phyloP scores from a whole-genome alignment of 1,284 basidiomycete species.

The Ceratobasidium sp. region DNA sequence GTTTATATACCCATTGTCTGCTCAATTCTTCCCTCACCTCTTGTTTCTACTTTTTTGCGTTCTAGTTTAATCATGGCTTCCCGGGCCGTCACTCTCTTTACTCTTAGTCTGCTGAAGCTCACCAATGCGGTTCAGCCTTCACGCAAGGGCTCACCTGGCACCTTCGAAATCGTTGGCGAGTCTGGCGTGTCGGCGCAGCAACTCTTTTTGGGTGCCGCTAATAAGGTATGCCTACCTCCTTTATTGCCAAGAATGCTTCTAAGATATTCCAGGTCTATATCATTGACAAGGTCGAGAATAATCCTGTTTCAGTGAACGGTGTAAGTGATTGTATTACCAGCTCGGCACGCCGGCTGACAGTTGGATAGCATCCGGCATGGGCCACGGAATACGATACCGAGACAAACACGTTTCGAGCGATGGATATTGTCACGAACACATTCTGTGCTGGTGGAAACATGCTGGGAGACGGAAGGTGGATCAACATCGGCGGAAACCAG shows the following conservation, averaged over 20 bases:
- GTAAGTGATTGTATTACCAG: too few species aligned
- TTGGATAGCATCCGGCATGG: constrained; percentile 42
- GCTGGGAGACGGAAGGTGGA: constrained; percentile 58
- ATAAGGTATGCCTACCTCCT: constrained; percentile 26
- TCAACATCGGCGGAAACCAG: constrained; percentile 63
- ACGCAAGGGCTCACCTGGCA: constrained; percentile 43
- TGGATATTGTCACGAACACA: constrained; percentile 80
- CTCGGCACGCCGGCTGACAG: too few species aligned
- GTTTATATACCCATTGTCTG: too few species aligned
- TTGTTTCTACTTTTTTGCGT: constrained; percentile 31
- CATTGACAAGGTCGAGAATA: constrained; percentile 49
- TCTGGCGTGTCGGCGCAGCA: constrained; percentile 53
- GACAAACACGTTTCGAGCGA: constrained; percentile 52
- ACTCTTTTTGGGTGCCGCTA: constrained; percentile 39
- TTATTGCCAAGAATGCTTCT: not conserved
- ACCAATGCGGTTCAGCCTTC: constrained; percentile 25
- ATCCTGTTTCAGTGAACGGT: constrained; percentile 52
- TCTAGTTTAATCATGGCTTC: constrained; percentile 35
- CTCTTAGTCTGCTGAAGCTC: constrained; percentile 22
- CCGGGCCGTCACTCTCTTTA: constrained; percentile 32
- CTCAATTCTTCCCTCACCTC: too few species aligned
- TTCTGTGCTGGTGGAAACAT: constrained; percentile 75
- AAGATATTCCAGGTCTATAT: constrained; percentile 40
- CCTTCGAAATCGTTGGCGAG: constrained; percentile 51
- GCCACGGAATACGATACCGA: constrained; percentile 52